Percentiles rank a stretch among this genome's conserved stretches.
Conservation (phyloP, 129 eudicot genomes). For the Silybum marianum region DNA sequence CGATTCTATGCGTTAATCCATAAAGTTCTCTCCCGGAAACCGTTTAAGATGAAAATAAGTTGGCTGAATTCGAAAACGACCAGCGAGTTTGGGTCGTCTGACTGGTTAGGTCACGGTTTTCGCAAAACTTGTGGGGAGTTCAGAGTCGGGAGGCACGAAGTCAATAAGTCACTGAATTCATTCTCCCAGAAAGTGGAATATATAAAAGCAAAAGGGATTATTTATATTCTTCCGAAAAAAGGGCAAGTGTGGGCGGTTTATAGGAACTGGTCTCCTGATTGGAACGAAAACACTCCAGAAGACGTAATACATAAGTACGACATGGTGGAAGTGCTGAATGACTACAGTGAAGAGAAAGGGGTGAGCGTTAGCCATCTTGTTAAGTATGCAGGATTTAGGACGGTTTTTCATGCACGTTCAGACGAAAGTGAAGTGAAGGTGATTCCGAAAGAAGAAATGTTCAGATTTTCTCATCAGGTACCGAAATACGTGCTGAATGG, state of each 20-base stretch:
- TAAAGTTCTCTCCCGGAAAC: conserved; percentile 64
- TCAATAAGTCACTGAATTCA: conserved; percentile 59
- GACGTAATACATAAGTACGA: conserved; percentile 79
- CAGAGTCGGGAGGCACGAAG: conserved; percentile 64
- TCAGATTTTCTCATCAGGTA: conserved; percentile 85
- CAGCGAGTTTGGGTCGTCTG: conserved; percentile 56
- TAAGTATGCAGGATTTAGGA: conserved; percentile 70
- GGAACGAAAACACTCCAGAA: conserved; percentile 73
- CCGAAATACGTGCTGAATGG: conserved; percentile 71
- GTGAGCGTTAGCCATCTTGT: conserved; percentile 62
- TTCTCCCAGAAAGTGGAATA: conserved; percentile 80
- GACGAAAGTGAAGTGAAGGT: conserved; percentile 43
- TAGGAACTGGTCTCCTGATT: conserved; percentile 74
- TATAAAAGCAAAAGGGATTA: conserved; percentile 56
- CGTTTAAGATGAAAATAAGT: conserved; percentile 72
- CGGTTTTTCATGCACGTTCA: conserved; percentile 60
- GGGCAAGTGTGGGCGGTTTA: conserved; percentile 96
- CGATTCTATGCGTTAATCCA: conserved; percentile 80
- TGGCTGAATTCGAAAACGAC: conserved; percentile 80
- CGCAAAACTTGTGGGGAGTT: conserved; percentile 75
- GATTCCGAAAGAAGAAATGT: conserved; percentile 81
- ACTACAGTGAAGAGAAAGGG: conserved; percentile 73
- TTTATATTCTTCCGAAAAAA: conserved; percentile 59
- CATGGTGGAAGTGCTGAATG: conserved; percentile 83
- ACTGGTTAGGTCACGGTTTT: conserved; percentile 78